A percentile compares a stretch with the other conserved stretches of the same genome.
Evolutionary conservation across 164 flowering plant species (phyloP).

Genomic region (Magnolia sinica): DNA sequence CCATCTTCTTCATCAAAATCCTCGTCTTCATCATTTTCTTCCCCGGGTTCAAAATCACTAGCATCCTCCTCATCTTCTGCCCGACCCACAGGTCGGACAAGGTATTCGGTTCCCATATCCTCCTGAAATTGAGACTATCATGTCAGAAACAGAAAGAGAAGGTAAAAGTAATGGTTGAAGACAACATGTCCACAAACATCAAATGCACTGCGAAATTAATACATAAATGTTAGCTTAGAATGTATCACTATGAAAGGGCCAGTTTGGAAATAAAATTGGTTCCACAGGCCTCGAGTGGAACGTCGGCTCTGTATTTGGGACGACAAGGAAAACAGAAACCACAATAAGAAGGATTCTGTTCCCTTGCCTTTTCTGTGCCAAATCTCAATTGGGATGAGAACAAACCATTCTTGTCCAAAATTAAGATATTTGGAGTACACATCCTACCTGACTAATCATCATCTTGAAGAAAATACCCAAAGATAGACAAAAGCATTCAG

Average conservation of each 20-base stretch:
- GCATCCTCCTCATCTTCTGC: conserved; percentile 85
- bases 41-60: conserved; percentile 70
- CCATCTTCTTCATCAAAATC: conserved; percentile 40
- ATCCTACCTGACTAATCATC: too few species aligned
- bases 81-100: conserved; percentile 56
- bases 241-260: not conserved
- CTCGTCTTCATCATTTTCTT: conserved; percentile 73
- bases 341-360: not conserved
- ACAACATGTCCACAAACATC: not conserved
- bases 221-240: too few species aligned
- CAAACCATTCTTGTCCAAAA: too few species aligned
- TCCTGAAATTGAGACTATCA: conserved; percentile 27
- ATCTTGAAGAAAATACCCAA: too few species aligned
- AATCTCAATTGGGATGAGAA: too few species aligned
- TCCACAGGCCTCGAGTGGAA: not conserved
- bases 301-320: not conserved
- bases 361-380: too few species aligned
- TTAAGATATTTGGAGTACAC: too few species aligned
- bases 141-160: too few species aligned
- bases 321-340: not conserved
- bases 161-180: not conserved
- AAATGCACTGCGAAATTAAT: not conserved
- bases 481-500: too few species aligned
- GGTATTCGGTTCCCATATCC: conserved; percentile 76
- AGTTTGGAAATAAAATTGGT: not conserved